These are phyloP conservation scores for Candida piceae DNA, from an alignment of 805 yeast genomes.

Conservation along the genomic window DNA sequence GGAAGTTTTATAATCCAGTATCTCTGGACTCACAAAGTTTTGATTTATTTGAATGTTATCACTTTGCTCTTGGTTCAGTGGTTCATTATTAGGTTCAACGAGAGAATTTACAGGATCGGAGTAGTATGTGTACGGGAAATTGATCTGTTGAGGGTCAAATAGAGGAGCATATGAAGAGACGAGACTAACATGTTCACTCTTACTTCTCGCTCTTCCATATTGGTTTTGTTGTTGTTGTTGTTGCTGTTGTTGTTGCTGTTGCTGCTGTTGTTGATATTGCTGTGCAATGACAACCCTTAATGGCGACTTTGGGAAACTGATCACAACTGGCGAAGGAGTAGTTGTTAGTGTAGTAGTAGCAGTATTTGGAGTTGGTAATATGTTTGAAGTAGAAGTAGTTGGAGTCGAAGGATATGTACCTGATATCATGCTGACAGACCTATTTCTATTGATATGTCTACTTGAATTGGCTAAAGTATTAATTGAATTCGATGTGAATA, in stretches of 20 bases:
- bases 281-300: background rate
- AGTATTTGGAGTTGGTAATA: background rate
- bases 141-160: slow-evolving; percentile 3
- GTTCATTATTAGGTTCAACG: too few relatives aligned
- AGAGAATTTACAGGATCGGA: too few relatives aligned
- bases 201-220: background rate
- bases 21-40: too few relatives aligned
- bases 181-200: background rate
- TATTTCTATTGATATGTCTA: slow-evolving; percentile 8
- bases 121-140: background rate
- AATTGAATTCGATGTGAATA: background rate
- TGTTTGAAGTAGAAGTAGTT: background rate
- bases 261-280: background rate
- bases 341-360: background rate
- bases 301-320: slow-evolving; percentile 1
- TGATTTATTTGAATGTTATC: too few relatives aligned
- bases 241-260: too few relatives aligned
- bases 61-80: too few relatives aligned
- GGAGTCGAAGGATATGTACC: slow-evolving; percentile 2
- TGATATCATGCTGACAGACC: slow-evolving; percentile 16
- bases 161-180: slow-evolving; percentile 1
- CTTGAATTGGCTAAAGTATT: slow-evolving; percentile 3
- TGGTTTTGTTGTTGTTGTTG: slow-evolving; percentile 1
- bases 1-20: too few relatives aligned
- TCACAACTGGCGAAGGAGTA: background rate